Base-by-base conservation (phyloP, 176 grass and related monocot species). In the Ensete glaucum region DNA sequence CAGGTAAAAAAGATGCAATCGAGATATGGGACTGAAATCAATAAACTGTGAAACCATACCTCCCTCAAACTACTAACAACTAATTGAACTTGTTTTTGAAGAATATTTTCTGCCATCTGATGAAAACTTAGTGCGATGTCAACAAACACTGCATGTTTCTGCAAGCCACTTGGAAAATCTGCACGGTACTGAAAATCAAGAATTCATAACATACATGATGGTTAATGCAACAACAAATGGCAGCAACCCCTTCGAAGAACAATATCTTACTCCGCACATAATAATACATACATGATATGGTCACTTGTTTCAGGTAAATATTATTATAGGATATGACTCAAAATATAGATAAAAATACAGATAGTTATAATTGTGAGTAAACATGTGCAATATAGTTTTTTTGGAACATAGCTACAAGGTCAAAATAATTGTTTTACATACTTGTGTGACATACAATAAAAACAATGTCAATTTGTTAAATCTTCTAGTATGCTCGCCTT, bases 51-150 rank as follows among this genome's bases (percentile, higher is more conserved):
- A 63, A 73, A 9, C 34, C 43, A 55, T 72, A 93, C 94, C 90
- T 93, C 75, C 16, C 82, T 89, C 85, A 98, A 84, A 66, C 83
- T 87, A 80, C 63, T 75, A 75, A 81, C 77, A 84, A 89, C 84
- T 52, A 93, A 69, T 9, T 89, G 88, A 60, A 93, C 86, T 85
- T 98, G 95, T 74, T 82, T 82, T 83, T 76, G 67, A 65, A 98
- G 77, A 82, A 91, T 84, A 83, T 70, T 73, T 75, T 89, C 80
- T 71, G 95, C 88, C 67, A 89, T 89, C 70, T 93, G 88, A 51
- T 72, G 88, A 74, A 98, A 93, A 82, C 69, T 91, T 76, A 86
- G 84, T 21, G 90, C 86, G 65, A 98, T 78, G 88, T 98, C 95
- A 72, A 98, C 88, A 84, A 98, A 98, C 50, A 90, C 71, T 43